Conservation (phyloP, 441 rosid genomes). For the Raphanus hybrid region DNA sequence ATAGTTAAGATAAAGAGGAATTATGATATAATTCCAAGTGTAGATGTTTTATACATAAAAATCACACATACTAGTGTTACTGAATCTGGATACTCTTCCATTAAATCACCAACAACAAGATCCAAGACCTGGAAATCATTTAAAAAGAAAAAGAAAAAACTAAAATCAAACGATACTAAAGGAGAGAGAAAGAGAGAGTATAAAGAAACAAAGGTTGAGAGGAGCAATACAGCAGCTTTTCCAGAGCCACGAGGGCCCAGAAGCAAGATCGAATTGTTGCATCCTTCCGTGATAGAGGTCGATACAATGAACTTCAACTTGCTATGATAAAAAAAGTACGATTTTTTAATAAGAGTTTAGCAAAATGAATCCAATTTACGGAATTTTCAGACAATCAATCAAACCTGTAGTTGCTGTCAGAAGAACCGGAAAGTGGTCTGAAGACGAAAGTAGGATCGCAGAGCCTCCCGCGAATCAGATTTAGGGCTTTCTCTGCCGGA, state of each 20-base stretch:
- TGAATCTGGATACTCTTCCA: conserved; percentile 66
- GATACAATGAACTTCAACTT: conserved; percentile 72
- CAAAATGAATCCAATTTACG: conserved; percentile 1
- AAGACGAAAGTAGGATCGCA: conserved; percentile 69
- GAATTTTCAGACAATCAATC: conserved; percentile 12
- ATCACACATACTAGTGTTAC: conserved; percentile 70
- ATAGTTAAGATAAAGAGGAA: conserved; percentile 20
- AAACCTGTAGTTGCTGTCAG: conserved; percentile 89
- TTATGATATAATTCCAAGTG: not conserved
- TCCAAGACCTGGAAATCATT: conserved; percentile 69
- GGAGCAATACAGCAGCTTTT: conserved; percentile 66
- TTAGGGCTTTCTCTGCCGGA: conserved; percentile 57
- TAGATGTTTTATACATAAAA: not conserved
- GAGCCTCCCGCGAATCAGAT: conserved; percentile 71
- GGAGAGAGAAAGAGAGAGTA: conserved; percentile 6
- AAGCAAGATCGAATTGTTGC: conserved; percentile 78
- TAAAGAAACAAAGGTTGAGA: conserved; percentile 3
- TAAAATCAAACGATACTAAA: not conserved
- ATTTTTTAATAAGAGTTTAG: not conserved
- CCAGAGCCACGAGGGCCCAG: conserved; percentile 97
- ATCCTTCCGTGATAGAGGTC: conserved; percentile 24
- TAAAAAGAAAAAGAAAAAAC: not conserved
- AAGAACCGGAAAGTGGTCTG: conserved; percentile 60
- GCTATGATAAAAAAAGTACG: conserved; percentile 41
- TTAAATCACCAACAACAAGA: conserved; percentile 57